Conservation (phyloP, 257 asterid species). For the Solanum sejunctum region DNA sequence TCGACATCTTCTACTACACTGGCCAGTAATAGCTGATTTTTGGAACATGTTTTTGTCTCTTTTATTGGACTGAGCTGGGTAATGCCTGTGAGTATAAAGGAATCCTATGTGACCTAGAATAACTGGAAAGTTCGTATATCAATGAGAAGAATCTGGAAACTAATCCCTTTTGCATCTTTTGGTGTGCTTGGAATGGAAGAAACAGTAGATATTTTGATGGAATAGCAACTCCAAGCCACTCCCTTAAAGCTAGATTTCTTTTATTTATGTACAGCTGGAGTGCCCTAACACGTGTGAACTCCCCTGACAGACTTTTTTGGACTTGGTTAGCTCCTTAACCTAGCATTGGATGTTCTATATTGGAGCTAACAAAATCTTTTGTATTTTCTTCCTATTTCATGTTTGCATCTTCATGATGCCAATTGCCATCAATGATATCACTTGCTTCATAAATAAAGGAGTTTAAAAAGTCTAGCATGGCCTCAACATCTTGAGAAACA, state of each 20-base stretch:
- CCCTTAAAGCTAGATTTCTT: neutral
- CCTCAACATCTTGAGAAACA: neutral
- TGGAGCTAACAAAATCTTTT: neutral
- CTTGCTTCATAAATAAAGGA: neutral
- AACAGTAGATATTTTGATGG: neutral
- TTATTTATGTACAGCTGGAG: neutral
- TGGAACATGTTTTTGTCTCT: neutral
- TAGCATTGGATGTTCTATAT: neutral
- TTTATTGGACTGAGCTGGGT: neutral
- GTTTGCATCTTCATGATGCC: neutral
- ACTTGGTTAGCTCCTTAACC: neutral
- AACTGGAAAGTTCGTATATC: neutral
- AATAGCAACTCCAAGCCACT: neutral
- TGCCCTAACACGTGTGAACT: neutral
- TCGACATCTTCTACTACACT: neutral
- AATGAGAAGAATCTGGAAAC: neutral
- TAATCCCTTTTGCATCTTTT: neutral
- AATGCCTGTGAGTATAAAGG: neutral
- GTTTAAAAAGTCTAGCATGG: neutral
- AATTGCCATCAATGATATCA: neutral
- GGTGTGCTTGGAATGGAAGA: neutral
- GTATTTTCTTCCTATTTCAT: neutral
- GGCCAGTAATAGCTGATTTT: neutral
- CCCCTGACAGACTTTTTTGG: neutral
- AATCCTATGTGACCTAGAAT: neutral